phyloP scores from a whole-genome alignment of 1,139 yeast genomes.

The Trichomonascaceae sp. region DNA sequence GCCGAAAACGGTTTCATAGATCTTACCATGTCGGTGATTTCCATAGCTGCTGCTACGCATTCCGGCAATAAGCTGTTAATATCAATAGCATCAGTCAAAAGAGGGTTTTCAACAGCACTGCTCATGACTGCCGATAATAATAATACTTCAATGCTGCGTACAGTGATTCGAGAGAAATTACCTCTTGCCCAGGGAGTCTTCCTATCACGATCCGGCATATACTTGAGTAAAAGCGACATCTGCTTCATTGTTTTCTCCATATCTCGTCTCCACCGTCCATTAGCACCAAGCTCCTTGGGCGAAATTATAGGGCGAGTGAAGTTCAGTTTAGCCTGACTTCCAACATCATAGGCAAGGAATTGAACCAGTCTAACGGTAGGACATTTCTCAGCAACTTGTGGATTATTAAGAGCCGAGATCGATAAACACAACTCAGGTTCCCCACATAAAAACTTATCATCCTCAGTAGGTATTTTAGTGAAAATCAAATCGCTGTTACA shows the following conservation, averaged over 20 bases:
- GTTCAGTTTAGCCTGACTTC: background rate
- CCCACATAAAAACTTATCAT: slow-evolving; percentile 2
- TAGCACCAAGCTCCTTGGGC: background rate
- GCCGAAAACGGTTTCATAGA: background rate
- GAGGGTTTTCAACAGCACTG: background rate
- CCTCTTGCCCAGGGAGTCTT: background rate
- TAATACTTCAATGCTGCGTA: background rate
- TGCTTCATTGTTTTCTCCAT: background rate
- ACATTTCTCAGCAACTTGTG: background rate
- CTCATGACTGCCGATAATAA: background rate
- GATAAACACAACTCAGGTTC: slow-evolving; percentile 1
- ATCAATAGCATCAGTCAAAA: background rate
- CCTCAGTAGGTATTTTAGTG: slow-evolving; percentile 2
- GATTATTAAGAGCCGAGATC: background rate
- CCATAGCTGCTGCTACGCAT: background rate
- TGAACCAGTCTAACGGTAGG: background rate
- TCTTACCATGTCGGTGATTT: background rate
- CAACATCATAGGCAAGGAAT: background rate
- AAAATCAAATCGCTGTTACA: background rate
- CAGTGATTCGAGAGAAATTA: background rate
- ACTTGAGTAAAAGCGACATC: background rate
- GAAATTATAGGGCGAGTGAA: background rate
- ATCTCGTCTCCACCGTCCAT: background rate
- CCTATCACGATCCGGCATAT: background rate
- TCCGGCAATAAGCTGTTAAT: background rate